Base-by-base conservation (phyloP, 2,329 filamentous ascomycete species). In the Dothistroma pini region DNA sequence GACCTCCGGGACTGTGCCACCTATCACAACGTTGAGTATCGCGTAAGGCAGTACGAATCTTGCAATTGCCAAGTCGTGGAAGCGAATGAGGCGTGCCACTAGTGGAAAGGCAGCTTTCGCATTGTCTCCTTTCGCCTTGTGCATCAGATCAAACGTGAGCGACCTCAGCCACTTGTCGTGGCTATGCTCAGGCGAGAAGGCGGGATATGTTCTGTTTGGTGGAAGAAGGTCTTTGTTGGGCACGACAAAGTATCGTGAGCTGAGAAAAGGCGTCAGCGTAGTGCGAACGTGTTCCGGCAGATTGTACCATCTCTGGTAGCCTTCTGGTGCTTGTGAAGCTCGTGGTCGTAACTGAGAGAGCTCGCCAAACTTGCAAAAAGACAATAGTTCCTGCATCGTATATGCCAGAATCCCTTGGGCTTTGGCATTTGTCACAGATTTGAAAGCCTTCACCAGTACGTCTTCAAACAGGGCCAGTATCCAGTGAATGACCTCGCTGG, bases 401-500 rank as follows among this genome's bases (percentile, higher is more conserved):
- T 90, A 99, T 1, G 93, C 93, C 19, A 99, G 81, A 72, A 96
- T 96, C 0, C 92, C 93, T 74, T 97, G 95, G 6, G 92, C 83
- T 66, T 86, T 88, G 1, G 92, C 89, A 72, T 97, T 96, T 0
- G 89, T 95, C 1, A 91, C 89, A 0, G 93, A 96, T 49, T 96
- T 80, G 71, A 99, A 99, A 0, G 93, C 89, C 63, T 93, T 92
- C 29, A 97, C 91, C 11, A 99, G 80, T 8, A 96, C 89, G 71
- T 96, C 84, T 70, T 96, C 89, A 16, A 99, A 81, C 52, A 96
- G 82, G 69, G 93, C 92, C 47, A 95, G 81, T 8, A 91, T 86
- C 75, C 97, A 99, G 63, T 95, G 87, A 16, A 91, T 88, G 0
- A 88, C 90, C 73, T 99, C 93, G 55, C 85, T 84, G 16, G 85